Conservation (phyloP, 129 eudicot genomes). For the Apium graveolens region DNA sequence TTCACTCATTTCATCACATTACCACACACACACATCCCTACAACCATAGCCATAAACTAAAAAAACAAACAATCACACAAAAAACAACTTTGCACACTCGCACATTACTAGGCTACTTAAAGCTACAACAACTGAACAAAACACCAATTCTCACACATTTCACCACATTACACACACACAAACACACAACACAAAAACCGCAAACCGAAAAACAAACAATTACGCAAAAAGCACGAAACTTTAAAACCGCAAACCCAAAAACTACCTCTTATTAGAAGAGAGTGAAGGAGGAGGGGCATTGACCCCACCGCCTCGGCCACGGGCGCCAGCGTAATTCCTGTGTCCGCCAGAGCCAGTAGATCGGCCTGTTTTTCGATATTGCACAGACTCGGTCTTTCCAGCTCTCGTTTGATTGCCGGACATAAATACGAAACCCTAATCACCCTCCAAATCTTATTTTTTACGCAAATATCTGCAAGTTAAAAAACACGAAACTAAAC, state of each 20-base stretch:
- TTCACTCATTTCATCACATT: conserved; percentile 9
- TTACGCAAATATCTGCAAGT: background rate
- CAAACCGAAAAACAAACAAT: background rate
- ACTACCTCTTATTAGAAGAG: conserved; percentile 37
- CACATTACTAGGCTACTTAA: conserved; percentile 42
- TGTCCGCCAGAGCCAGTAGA: background rate
- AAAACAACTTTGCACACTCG: conserved; percentile 13
- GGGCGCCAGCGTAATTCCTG: background rate
- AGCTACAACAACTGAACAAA: conserved; percentile 25
- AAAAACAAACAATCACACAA: no score
- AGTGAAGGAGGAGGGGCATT: background rate
- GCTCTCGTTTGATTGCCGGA: conserved; percentile 2
- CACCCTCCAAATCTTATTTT: background rate
- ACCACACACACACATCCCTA: no score
- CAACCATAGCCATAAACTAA: no score
- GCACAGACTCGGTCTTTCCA: background rate
- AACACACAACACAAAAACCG: background rate
- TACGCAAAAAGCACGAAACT: background rate
- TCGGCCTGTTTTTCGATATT: background rate
- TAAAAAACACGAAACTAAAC: background rate
- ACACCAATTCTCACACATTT: conserved; percentile 8
- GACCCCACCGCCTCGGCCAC: background rate
- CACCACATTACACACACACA: background rate
- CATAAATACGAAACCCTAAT: conserved; percentile 5
- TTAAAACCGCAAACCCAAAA: background rate